These are phyloP conservation scores for Microbotryum scabiosae DNA, from an alignment of 1,284 basidiomycete genomes.

Conservation along the genomic window DNA sequence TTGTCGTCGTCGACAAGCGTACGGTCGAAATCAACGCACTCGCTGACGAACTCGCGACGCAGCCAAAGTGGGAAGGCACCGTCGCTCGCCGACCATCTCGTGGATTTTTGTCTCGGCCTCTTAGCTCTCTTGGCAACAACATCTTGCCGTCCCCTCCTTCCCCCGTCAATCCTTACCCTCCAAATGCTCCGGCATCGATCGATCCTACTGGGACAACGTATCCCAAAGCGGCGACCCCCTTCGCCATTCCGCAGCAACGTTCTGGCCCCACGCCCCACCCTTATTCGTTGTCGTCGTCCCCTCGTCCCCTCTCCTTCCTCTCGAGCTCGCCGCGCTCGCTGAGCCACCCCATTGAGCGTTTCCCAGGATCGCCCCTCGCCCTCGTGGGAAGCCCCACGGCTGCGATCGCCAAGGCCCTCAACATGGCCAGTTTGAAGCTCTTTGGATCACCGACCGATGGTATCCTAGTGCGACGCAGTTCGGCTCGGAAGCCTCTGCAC, in stretches of 20 bases:
- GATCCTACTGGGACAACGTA: neutral
- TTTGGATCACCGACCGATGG: conserved; percentile 56
- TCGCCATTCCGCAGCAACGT: conserved; percentile 36
- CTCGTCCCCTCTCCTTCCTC: conserved; percentile 27
- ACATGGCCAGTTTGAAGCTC: conserved; percentile 78
- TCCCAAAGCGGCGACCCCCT: conserved; percentile 38
- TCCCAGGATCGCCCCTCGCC: conserved; percentile 31
- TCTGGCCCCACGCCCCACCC: conserved; percentile 16
- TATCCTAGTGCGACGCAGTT: conserved; percentile 37
- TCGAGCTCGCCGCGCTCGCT: conserved; percentile 24
- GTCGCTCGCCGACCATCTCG: conserved; percentile 40
- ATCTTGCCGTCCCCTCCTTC: conserved; percentile 37
- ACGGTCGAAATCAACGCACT: conserved; percentile 51
- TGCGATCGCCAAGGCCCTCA: conserved; percentile 64
- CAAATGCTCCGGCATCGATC: neutral
- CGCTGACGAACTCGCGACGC: conserved; percentile 47
- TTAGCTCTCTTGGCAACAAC: conserved; percentile 22
- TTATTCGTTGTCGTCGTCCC: conserved; percentile 28
- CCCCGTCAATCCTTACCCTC: conserved; percentile 39
- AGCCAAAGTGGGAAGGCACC: conserved; percentile 38
- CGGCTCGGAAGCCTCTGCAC: conserved; percentile 26
- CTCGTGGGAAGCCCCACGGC: conserved; percentile 31
- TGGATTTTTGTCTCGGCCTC: conserved; percentile 32
- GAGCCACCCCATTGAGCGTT: conserved; percentile 15
- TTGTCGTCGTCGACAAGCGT: conserved; percentile 52